phyloP scores from a whole-genome alignment of 768 basidiomycete genomes.

The Boletus huronensis region DNA sequence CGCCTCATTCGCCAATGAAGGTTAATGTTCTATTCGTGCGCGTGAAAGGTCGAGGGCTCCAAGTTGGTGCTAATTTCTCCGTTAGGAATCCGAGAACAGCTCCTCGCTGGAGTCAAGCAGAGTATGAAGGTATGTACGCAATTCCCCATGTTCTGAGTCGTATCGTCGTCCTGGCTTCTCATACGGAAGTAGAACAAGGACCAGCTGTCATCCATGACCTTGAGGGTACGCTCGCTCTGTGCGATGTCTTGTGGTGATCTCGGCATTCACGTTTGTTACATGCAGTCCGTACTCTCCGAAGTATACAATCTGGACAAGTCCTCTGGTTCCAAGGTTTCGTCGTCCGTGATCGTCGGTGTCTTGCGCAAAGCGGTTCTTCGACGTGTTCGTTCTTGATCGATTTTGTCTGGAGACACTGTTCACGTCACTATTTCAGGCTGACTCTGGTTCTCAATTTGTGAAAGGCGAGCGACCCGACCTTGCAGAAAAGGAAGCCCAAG shows the following conservation, averaged over 20 bases:
- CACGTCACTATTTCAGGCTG: constrained; percentile 40
- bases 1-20: constrained; percentile 17
- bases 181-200: constrained; percentile 48
- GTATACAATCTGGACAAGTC: constrained; percentile 65
- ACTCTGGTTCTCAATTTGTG: constrained; percentile 54
- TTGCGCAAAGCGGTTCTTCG: constrained; percentile 55
- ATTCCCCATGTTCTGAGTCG: background rate
- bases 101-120: constrained; percentile 53
- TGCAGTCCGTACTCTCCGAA: constrained; percentile 65
- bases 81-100: constrained; percentile 50
- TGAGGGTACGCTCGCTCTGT: constrained; percentile 43
- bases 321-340: constrained; percentile 40
- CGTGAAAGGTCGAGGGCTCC: background rate
- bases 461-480: constrained; percentile 62
- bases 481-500: constrained; percentile 56
- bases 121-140: constrained; percentile 65
- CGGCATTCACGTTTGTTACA: background rate
- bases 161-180: background rate
- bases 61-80: background rate
- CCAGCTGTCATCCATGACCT: constrained; percentile 49
- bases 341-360: constrained; percentile 48
- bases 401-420: constrained; percentile 2
- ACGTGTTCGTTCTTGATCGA: constrained; percentile 45
- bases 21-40: constrained; percentile 8
- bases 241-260: background rate